These are phyloP conservation scores for Yamadazyma sp. DNA, from an alignment of 1,139 yeast genomes.

Conservation along the genomic window DNA sequence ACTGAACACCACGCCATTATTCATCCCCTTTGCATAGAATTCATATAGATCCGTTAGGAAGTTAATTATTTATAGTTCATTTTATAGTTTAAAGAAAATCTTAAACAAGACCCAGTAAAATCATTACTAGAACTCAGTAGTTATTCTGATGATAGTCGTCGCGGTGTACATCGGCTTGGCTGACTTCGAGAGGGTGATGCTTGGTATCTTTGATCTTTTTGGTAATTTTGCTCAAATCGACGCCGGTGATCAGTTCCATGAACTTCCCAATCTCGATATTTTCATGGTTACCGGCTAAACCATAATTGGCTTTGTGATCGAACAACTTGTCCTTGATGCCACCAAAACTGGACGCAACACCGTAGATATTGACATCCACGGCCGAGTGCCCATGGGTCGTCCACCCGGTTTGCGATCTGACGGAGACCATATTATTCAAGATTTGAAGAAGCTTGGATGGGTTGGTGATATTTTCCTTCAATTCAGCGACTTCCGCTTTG, in stretches of 20 bases:
- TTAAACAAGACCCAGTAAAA: no score
- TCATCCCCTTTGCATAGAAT: no score
- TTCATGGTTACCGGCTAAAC: conserved; percentile 76
- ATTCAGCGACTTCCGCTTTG: conserved; percentile 42
- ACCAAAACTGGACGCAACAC: conserved; percentile 58
- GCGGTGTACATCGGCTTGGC: background rate
- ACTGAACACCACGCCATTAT: no score
- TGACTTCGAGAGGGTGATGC: conserved; percentile 33
- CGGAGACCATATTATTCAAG: conserved; percentile 60
- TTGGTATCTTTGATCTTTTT: conserved; percentile 43
- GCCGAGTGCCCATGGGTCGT: conserved; percentile 89
- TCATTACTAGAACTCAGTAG: no score
- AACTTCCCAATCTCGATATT: conserved; percentile 79
- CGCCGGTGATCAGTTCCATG: conserved; percentile 59
- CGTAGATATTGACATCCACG: conserved; percentile 81
- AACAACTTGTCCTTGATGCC: conserved; percentile 36
- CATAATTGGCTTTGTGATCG: conserved; percentile 29
- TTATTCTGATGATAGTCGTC: conserved; percentile 10
- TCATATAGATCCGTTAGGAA: no score
- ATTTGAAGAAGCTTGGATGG: conserved; percentile 25
- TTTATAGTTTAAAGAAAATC: no score
- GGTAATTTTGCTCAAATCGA: conserved; percentile 54
- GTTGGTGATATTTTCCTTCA: conserved; percentile 34
- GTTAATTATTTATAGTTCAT: no score
- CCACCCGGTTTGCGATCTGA: conserved; percentile 81